phyloP scores from a whole-genome alignment of 306 rosid species.

The Gillenia trifoliata region DNA sequence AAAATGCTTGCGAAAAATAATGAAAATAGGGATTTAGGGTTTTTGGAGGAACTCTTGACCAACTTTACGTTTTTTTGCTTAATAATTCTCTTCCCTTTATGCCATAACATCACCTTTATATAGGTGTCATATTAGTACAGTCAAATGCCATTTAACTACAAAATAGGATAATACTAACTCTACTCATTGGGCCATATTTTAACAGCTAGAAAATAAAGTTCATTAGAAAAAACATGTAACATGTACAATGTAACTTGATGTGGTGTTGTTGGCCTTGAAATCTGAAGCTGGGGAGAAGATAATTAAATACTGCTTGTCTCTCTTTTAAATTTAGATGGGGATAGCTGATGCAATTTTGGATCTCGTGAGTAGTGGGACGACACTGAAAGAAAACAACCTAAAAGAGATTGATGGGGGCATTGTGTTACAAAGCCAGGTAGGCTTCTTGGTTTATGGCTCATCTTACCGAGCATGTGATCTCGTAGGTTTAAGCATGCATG shows the following conservation, averaged over 20 bases:
- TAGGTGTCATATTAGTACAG: background rate
- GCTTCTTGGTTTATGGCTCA: conserved; percentile 13
- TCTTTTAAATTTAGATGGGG: conserved; percentile 66
- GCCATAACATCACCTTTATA: background rate
- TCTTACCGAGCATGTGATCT: conserved; percentile 13
- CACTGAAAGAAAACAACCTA: conserved; percentile 77
- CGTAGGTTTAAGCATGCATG: conserved; percentile 10
- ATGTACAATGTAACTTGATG: background rate
- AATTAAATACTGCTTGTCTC: conserved; percentile 2
- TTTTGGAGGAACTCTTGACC: background rate
- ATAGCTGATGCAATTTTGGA: conserved; percentile 96
- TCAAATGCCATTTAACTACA: background rate
- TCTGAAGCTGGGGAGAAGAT: background rate
- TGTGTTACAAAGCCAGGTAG: conserved; percentile 84
- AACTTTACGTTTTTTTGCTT: background rate
- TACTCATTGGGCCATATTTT: background rate
- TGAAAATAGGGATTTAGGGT: background rate
- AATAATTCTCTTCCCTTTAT: background rate
- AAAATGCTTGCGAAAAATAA: background rate
- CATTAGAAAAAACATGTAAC: background rate
- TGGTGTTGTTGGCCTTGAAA: background rate
- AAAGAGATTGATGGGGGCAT: conserved; percentile 89
- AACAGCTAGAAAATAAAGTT: background rate
- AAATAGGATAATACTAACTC: background rate
- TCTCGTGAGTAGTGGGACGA: conserved; percentile 94